Base-by-base conservation (phyloP, 441 rosid genomes). In the Biscutella laevigata region DNA sequence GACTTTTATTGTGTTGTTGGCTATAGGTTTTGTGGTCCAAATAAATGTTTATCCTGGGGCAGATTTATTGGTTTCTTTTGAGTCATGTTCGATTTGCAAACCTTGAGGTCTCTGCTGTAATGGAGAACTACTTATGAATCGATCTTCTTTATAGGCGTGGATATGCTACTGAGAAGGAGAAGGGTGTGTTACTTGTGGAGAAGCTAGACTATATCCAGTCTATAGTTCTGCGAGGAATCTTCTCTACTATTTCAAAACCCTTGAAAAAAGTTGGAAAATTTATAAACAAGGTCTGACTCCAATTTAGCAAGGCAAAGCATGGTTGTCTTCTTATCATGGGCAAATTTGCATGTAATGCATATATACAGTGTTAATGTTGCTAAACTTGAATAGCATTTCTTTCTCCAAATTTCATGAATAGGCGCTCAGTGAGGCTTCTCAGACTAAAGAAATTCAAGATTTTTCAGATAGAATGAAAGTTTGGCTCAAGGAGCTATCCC, bases 191-290 rank as follows among this genome's bases (percentile, higher is more conserved):
- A 36, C 69, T 88, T 72, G 98, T 78, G 68, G 96, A 82, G 74
- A 91, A 88, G 69, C 71, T 91, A 78, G 96, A 91, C 67, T 91
- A 83, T 76, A 24, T 91, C 66, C 98, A 88, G 70, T 91, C 98
- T 56, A 69, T 68, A 69, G 79, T 88, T 72, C 78, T 91, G 62
- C 79, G 44, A 69, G 71, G 74, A 60, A 68, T 85, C 59, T 80
- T 91, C 69, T 74, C 72, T 59, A 58, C 71, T 28, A 32, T 76
- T 62, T 82, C 98, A 64, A 85, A 83, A 65, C 96, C 98, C 51
- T 15, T 88, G 61, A 86, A 74, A 53, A 80, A 77, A 72, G 51
- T 80, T 71, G 91, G 92, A 45, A 62, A 70, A 32, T 72, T 84
- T 81, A 75, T 83, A 42, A 79, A 71, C 69, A 75, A 85, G 95